These are phyloP conservation scores for Astrothelium subdiscretum DNA, from an alignment of 495 filamentous ascomycete species.

Conservation along the genomic window DNA sequence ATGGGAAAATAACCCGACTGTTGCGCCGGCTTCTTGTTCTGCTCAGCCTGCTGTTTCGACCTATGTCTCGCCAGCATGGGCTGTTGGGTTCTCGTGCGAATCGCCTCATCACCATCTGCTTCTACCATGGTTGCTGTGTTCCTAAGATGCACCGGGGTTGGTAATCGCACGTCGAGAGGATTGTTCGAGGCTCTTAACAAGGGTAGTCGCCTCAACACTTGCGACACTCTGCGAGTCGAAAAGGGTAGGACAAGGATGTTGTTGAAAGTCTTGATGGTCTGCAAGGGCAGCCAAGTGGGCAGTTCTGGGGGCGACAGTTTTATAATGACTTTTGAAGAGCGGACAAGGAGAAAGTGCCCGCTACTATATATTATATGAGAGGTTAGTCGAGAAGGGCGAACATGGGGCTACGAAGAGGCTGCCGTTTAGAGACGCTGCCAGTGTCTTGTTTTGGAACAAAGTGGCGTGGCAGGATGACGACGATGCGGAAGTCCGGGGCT, in stretches of 20 bases:
- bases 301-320: background rate
- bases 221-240: background rate
- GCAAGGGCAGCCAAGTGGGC: background rate
- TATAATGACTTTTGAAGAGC: background rate
- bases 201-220: background rate
- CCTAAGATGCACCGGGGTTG: background rate
- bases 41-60: conserved; percentile 29
- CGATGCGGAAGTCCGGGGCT: background rate
- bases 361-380: background rate
- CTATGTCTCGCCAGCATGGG: conserved; percentile 43
- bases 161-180: background rate
- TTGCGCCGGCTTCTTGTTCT: conserved; percentile 24
- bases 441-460: background rate
- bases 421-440: background rate
- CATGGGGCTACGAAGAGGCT: background rate
- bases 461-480: background rate
- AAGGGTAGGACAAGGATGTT: background rate
- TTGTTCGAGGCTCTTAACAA: background rate
- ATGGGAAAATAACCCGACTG: conserved; percentile 57
- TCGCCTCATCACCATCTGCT: background rate
- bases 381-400: background rate
- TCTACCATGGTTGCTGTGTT: background rate
- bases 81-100: conserved; percentile 15
- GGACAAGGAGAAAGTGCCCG: background rate
- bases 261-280: background rate